Base-by-base conservation (phyloP, 495 filamentous ascomycete species). In the Trichoderma reesei region DNA sequence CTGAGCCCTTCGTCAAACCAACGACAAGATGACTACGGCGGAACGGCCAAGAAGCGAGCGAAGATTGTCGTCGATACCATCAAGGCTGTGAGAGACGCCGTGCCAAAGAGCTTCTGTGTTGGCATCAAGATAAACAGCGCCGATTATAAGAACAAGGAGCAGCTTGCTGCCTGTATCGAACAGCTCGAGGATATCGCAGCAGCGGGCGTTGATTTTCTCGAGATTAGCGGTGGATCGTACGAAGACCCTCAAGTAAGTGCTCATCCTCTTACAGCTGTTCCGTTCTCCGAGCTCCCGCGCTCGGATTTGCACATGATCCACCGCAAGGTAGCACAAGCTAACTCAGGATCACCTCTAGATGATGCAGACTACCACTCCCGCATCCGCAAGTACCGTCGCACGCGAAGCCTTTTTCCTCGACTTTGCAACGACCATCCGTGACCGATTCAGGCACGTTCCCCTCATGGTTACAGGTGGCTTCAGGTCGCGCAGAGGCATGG, bases 371-470 rank as follows among this genome's bases (percentile, higher is more conserved):
- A 38, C 70, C 48, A 67, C 64, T 59, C 75, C 74, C 33, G 73
- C 66, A 60, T 75, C 74, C 33, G 73, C 66, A 2, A 65, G 80
- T 41, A 85, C 81, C 1, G 67, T 73, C 11, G 73, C 75, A 10
- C 78, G 83, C n/a, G 85, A 87, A 65, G 80, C 83, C 8, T 87
- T 86, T 76, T 87, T 86, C 76, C 73, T 86, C 60, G 76, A 82
- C 66, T 85, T 85, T 65, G 80, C 83, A 0, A 68, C 71, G 26
- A 71, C 72, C 31, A 74, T 82, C 37, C 78, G 83, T 39, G 64
- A 62, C 1, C 67, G 76, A 13, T 78, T 79, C 66, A 80, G 81
- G 0, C 64, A 64, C 3, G 67, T 83, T 3, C 71, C 79, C 5
- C 73, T 86, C 11, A 70, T 76, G 67, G 74, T 76, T n/a, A 75